Conservation (phyloP, 768 basidiomycete species). For the Suillus americanus region DNA sequence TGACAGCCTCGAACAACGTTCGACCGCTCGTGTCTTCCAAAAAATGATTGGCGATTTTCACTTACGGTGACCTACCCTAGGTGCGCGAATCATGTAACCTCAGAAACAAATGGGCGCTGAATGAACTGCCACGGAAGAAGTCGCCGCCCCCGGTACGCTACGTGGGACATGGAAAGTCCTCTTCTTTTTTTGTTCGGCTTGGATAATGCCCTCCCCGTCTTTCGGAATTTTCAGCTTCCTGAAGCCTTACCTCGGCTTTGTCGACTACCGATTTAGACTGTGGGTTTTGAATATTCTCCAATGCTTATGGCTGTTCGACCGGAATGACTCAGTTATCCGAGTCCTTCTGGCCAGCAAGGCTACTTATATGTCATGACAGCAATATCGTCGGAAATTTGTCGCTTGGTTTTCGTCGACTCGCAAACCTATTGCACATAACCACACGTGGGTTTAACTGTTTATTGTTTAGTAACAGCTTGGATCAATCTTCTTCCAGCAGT, state of each 20-base stretch:
- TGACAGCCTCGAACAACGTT: background rate
- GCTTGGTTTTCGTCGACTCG: background rate
- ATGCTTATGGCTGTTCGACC: background rate
- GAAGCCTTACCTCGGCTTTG: background rate
- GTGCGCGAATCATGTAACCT: background rate
- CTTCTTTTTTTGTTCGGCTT: background rate
- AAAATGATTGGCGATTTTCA: background rate
- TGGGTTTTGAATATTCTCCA: background rate
- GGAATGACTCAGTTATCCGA: background rate
- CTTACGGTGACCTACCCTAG: background rate
- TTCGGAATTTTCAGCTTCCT: background rate
- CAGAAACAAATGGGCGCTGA: background rate
- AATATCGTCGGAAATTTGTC: background rate
- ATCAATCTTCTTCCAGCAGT: background rate
- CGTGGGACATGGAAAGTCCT: background rate
- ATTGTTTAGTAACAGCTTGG: background rate
- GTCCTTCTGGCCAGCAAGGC: background rate
- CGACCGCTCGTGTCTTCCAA: background rate
- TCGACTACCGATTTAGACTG: background rate
- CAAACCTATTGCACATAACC: background rate
- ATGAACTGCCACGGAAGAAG: background rate
- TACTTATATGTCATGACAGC: background rate
- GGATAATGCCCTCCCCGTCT: background rate
- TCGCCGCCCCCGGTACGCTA: background rate
- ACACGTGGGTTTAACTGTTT: background rate